These are phyloP conservation scores for Neurospora sp. DNA, from an alignment of 495 filamentous ascomycete species.

Conservation along the genomic window DNA sequence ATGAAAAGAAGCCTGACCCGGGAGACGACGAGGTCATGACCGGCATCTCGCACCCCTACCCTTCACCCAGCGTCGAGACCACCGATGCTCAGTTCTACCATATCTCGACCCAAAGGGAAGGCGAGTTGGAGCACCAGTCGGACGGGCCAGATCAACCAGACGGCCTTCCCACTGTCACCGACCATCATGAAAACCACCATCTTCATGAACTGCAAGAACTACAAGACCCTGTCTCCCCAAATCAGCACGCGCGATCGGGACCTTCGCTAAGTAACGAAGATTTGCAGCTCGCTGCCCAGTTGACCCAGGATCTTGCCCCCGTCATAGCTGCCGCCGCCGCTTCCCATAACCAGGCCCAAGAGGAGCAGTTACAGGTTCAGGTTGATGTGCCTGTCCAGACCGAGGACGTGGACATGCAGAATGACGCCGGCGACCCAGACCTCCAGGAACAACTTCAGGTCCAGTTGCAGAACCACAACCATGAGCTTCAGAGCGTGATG, in stretches of 20 bases:
- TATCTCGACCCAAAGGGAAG: conserved; percentile 11
- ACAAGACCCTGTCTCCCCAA: conserved; percentile 18
- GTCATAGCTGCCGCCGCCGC: conserved; percentile 16
- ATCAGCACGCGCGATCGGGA: conserved; percentile 17
- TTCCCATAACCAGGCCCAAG: conserved; percentile 14
- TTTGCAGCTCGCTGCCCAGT: conserved; percentile 41
- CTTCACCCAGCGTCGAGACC: conserved; percentile 17
- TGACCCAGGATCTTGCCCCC: conserved; percentile 35
- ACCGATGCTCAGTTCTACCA: conserved; percentile 21
- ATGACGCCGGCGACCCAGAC: conserved; percentile 13
- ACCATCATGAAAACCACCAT: conserved; percentile 15
- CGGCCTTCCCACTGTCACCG: conserved; percentile 5
- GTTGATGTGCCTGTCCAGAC: not conserved
- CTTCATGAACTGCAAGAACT: conserved; percentile 20
- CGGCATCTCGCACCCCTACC: conserved; percentile 16
- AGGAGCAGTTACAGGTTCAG: conserved; percentile 9
- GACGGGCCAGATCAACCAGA: conserved; percentile 7
- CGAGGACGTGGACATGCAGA: conserved; percentile 1
- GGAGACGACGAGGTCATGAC: conserved; percentile 15
- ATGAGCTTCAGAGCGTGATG: conserved; percentile 8
- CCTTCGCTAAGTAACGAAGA: conserved; percentile 32
- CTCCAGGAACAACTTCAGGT: conserved; percentile 23
- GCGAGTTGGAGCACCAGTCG: conserved; percentile 9
- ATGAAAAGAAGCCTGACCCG: conserved; percentile 13
- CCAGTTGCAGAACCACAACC: conserved; percentile 22